Percentiles rank a stretch among this genome's conserved stretches.
These are phyloP conservation scores for Melastoma malabathricum DNA, from an alignment of 345 rosid species.

Conservation along the genomic window DNA sequence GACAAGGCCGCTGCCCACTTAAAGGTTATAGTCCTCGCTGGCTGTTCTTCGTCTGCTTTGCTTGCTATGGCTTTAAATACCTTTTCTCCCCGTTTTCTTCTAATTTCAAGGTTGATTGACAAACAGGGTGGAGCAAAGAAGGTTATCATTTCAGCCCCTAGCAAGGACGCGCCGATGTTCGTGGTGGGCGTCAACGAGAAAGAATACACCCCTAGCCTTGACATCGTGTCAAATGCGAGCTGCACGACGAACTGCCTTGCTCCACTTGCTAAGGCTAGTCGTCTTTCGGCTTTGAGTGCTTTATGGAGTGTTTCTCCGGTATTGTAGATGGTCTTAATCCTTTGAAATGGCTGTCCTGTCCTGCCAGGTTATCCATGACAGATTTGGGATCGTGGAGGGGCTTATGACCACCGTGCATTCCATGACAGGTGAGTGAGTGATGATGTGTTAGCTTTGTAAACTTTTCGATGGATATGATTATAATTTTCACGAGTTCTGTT, in stretches of 20 bases:
- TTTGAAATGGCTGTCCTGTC: neutral
- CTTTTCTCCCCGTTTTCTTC: neutral
- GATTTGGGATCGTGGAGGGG: slow-evolving; percentile 60
- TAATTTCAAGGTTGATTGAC: neutral
- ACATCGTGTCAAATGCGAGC: slow-evolving; percentile 54
- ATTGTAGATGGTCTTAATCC: no score
- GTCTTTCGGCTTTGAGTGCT: neutral
- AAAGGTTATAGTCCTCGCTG: slow-evolving; percentile 20
- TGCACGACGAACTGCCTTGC: slow-evolving; percentile 81
- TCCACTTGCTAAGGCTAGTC: slow-evolving; percentile 48
- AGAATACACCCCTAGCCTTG: slow-evolving; percentile 33
- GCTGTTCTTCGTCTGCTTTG: neutral
- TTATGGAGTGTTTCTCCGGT: no score
- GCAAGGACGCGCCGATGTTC: slow-evolving; percentile 68
- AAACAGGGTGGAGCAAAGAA: slow-evolving; percentile 16
- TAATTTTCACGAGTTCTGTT: neutral
- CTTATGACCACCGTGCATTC: slow-evolving; percentile 74
- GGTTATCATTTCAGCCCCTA: slow-evolving; percentile 50
- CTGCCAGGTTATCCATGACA: slow-evolving; percentile 42
- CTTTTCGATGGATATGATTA: no score
- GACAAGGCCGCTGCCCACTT: slow-evolving; percentile 65
- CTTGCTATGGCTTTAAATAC: no score
- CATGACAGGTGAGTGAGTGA: slow-evolving; percentile 29
- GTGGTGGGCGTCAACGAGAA: slow-evolving; percentile 61
- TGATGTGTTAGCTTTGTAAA: no score